Evolutionary conservation across 768 basidiomycete species (phyloP).

Genomic region (Amanita rubescens): DNA sequence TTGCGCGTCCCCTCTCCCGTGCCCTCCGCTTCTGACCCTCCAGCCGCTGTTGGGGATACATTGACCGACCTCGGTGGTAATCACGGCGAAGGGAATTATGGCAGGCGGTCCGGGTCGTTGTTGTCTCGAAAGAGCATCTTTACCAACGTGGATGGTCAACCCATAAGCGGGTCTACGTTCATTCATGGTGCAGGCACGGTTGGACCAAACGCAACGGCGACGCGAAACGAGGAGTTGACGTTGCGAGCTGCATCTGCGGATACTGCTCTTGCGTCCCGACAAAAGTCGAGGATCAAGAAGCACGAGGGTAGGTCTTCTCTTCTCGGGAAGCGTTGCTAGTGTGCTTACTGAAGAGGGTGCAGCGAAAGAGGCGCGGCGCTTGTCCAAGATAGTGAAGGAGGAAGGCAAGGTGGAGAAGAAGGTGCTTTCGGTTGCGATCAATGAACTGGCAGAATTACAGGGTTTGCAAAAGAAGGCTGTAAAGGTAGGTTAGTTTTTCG

Average conservation of each 20-base stretch:
- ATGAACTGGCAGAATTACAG: conserved; percentile 61
- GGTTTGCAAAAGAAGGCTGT: conserved; percentile 60
- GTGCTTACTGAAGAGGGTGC: neutral
- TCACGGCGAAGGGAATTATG: neutral
- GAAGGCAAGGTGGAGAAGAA: conserved; percentile 66
- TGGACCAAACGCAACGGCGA: conserved; percentile 37
- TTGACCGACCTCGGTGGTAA: too few species aligned
- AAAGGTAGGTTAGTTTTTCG: conserved; percentile 30
- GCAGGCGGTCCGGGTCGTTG: conserved; percentile 15
- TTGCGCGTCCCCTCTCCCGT: neutral
- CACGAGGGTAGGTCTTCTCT: conserved; percentile 36
- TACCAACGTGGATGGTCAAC: conserved; percentile 25
- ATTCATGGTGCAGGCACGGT: conserved; percentile 47
- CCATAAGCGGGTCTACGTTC: conserved; percentile 34
- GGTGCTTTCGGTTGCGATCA: conserved; percentile 51
- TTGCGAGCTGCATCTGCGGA: conserved; percentile 41
- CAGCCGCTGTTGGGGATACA: neutral
- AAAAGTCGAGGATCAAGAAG: conserved; percentile 44
- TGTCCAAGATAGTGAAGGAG: conserved; percentile 43
- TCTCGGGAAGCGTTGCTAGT: too few species aligned
- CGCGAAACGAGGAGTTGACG: conserved; percentile 32
- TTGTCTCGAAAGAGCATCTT: conserved; percentile 23
- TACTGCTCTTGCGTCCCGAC: conserved; percentile 37
- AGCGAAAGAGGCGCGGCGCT: conserved; percentile 1
- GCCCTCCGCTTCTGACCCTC: neutral